phyloP scores from a whole-genome alignment of 768 basidiomycete genomes.

The Lyophyllum atratum region DNA sequence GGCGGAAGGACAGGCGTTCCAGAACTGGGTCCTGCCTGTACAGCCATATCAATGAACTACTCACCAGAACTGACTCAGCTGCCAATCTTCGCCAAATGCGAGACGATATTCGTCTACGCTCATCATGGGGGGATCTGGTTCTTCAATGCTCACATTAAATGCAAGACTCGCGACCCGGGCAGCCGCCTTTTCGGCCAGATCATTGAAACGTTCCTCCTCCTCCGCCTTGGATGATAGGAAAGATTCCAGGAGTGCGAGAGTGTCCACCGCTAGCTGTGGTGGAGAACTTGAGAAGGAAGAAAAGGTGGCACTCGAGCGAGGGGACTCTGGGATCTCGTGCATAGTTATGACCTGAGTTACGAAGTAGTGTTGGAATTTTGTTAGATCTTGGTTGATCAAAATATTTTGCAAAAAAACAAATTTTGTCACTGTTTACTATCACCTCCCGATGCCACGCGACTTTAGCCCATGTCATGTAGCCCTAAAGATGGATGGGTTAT shows the following conservation, averaged over 20 bases:
- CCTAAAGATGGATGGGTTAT: too few relatives aligned
- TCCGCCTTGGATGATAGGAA: constrained; percentile 43
- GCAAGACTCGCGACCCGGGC: constrained; percentile 35
- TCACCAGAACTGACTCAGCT: constrained; percentile 54
- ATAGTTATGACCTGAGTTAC: constrained; percentile 7
- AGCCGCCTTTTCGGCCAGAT: constrained; percentile 37
- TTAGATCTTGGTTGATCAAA: neutral
- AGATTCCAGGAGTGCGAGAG: constrained; percentile 41
- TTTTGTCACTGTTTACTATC: neutral
- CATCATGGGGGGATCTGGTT: constrained; percentile 36
- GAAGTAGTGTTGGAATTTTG: too few relatives aligned
- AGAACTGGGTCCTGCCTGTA: constrained; percentile 11
- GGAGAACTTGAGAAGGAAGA: constrained; percentile 35
- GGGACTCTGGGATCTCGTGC: constrained; percentile 25
- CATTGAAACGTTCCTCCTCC: constrained; percentile 42
- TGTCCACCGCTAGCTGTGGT: constrained; percentile 35
- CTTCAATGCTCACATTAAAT: constrained; percentile 22
- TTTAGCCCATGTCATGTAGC: too few relatives aligned
- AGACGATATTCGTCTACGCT: constrained; percentile 44
- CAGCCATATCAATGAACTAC: constrained; percentile 16
- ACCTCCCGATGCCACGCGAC: too few relatives aligned
- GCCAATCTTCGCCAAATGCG: constrained; percentile 51
- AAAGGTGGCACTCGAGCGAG: constrained; percentile 21
- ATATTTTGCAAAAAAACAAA: neutral
- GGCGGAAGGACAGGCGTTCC: constrained; percentile 14